Conservation (phyloP, 306 rosid species). For the Trifolium subterraneum region DNA sequence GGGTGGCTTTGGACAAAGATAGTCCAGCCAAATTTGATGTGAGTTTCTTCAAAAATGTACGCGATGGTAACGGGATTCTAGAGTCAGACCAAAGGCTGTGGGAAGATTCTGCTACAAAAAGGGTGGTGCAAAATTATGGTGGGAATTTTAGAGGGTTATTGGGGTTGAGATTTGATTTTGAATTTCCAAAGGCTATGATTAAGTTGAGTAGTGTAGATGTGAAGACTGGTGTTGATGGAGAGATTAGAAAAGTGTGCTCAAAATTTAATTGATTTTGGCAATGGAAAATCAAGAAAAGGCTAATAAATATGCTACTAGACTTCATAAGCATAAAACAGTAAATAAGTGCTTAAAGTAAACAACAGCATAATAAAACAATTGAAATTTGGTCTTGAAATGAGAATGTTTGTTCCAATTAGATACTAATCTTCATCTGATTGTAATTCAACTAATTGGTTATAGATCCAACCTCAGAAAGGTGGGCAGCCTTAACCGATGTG, state of each 20-base stretch:
- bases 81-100: conserved; percentile 75
- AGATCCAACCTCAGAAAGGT: no score
- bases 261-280: conserved; percentile 55
- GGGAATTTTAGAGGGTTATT: conserved; percentile 62
- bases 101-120: conserved; percentile 54
- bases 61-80: conserved; percentile 64
- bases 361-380: background rate
- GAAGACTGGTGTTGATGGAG: conserved; percentile 68
- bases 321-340: background rate
- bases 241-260: conserved; percentile 69
- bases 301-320: background rate
- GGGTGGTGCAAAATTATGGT: conserved; percentile 60
- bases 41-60: conserved; percentile 69
- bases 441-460: no score
- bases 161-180: conserved; percentile 66
- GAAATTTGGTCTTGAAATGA: background rate
- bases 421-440: no score
- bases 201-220: conserved; percentile 76
- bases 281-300: background rate
- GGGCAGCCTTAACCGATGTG: no score
- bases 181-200: conserved; percentile 76
- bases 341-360: background rate
- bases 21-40: conserved; percentile 61
- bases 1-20: conserved; percentile 59
- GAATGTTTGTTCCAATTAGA: background rate